Conservation (phyloP, 306 rosid species). For the Castanopsis chinensis region DNA sequence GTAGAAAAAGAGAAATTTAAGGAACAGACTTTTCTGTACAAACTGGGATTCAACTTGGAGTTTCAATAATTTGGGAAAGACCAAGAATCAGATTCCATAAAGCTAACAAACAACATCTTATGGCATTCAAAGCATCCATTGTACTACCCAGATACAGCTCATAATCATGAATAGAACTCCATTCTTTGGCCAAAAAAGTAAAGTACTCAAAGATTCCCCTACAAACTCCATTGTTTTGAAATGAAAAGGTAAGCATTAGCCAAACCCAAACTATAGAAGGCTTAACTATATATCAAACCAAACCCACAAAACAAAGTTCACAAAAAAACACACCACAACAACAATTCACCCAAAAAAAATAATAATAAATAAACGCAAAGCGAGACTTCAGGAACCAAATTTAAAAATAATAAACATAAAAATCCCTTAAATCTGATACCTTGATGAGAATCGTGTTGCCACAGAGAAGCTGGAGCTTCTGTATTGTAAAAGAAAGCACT, state of each 20-base stretch:
- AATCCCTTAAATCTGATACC: conserved; percentile 11
- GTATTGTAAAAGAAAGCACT: no score
- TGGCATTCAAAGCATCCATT: neutral
- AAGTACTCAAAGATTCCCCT: neutral
- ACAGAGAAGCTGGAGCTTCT: conserved; percentile 48
- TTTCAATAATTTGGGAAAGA: neutral
- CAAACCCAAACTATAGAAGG: neutral
- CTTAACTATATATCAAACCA: neutral
- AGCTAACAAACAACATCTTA: neutral
- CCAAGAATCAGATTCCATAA: neutral
- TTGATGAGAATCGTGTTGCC: conserved; percentile 56
- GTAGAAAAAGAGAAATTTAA: neutral
- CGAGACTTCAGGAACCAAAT: neutral
- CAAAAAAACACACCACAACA: neutral
- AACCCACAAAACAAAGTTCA: neutral
- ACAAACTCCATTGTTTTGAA: neutral
- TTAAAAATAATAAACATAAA: neutral
- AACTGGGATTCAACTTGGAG: neutral
- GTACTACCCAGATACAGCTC: neutral
- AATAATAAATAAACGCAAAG: neutral
- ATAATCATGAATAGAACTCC: neutral
- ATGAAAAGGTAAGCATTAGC: neutral
- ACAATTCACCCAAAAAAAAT: neutral
- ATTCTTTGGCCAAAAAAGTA: neutral
- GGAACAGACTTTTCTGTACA: neutral